phyloP scores from a whole-genome alignment of 352 stramenopile genomes.

The Phytopythium vexans region DNA sequence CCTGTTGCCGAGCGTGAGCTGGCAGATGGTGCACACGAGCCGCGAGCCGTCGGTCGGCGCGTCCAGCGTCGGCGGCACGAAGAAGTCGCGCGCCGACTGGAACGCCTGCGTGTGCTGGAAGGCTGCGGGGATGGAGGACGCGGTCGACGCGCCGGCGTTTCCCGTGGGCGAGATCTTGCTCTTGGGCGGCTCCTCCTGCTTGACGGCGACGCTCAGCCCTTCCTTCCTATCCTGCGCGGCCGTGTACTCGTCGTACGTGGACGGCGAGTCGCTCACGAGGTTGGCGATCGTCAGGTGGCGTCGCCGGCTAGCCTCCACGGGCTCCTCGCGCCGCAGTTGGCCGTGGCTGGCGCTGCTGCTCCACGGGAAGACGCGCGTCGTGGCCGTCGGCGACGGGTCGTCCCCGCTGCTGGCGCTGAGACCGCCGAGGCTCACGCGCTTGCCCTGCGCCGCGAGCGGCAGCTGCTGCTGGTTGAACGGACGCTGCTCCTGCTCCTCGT shows the following conservation, averaged over 20 bases:
- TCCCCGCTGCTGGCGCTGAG: too few species aligned
- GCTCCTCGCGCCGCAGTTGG: not conserved
- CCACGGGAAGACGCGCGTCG: too few species aligned
- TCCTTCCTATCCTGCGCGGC: conserved; percentile 12
- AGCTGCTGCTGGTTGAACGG: too few species aligned
- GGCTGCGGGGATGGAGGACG: conserved; percentile 34
- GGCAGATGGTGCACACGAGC: conserved; percentile 45
- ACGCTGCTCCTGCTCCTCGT: too few species aligned
- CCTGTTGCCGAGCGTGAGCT: conserved; percentile 38
- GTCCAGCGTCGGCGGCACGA: conserved; percentile 15
- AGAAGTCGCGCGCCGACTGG: conserved; percentile 41
- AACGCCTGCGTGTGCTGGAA: conserved; percentile 45
- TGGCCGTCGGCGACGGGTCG: too few species aligned
- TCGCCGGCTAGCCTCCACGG: not conserved
- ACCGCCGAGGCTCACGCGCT: too few species aligned
- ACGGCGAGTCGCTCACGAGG: conserved; percentile 28
- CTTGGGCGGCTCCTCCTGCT: too few species aligned
- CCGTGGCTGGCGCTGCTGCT: not conserved
- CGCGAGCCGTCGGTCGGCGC: conserved; percentile 16
- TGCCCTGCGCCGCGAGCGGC: too few species aligned
- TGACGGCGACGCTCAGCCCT: too few species aligned
- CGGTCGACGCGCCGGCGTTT: conserved; percentile 6
- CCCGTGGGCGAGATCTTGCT: not conserved
- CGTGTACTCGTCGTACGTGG: conserved; percentile 21
- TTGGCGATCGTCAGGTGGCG: conserved; percentile 35